These are phyloP conservation scores for Citrullus mucosospermus DNA, from an alignment of 306 rosid genomes.

Conservation along the genomic window DNA sequence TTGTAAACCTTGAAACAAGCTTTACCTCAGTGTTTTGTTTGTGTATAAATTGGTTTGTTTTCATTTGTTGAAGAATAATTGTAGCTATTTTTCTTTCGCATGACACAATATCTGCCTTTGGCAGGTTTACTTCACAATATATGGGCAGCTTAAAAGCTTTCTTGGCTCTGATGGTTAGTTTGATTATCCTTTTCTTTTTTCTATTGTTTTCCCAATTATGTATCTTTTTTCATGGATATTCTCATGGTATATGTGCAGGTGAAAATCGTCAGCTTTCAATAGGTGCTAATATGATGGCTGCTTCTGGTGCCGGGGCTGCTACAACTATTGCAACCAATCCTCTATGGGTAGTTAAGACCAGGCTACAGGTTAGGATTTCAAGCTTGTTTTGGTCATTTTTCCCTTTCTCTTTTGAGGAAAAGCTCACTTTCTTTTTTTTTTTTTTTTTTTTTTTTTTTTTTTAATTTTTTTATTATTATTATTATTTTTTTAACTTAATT, in stretches of 20 bases:
- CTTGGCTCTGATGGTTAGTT: slow-evolving; percentile 53
- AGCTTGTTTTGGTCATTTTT: not conserved
- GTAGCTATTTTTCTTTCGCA: not conserved
- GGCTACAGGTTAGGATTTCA: slow-evolving; percentile 58
- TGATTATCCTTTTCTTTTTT: not conserved
- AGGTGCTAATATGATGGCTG: slow-evolving; percentile 80
- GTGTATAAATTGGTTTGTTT: not conserved
- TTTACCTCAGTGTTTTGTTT: not conserved
- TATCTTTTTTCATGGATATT: not conserved
- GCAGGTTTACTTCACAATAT: slow-evolving; percentile 64
- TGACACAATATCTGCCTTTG: not conserved
- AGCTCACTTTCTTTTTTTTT: too few relatives aligned
- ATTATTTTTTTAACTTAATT: not conserved
- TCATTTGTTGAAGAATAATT: not conserved
- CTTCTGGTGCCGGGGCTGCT: slow-evolving; percentile 88
- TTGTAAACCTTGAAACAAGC: not conserved
- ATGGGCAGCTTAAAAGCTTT: slow-evolving; percentile 55
- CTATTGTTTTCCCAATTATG: not conserved
- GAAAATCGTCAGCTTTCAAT: slow-evolving; percentile 53
- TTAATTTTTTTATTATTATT: too few relatives aligned
- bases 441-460: too few relatives aligned
- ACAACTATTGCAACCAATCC: slow-evolving; percentile 75
- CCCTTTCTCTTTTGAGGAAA: not conserved
- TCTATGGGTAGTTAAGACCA: slow-evolving; percentile 91
- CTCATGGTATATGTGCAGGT: slow-evolving; percentile 29